A percentile compares a stretch with the other conserved stretches of the same genome.
These are phyloP conservation scores for Dianthus caryophyllus DNA, from an alignment of 148 eudicot genomes.

Conservation along the genomic window DNA sequence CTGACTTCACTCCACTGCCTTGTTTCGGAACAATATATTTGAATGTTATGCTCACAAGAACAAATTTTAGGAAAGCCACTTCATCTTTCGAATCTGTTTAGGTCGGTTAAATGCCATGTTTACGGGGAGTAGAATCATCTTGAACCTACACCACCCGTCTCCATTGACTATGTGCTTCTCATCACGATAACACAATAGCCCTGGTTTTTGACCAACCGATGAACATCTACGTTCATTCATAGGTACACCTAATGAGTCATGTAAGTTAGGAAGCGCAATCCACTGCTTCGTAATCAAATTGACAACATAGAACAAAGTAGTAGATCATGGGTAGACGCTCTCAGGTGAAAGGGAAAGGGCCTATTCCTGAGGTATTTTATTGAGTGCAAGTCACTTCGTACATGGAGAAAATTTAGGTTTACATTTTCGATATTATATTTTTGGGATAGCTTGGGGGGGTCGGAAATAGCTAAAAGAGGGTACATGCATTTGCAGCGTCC, in stretches of 20 bases:
- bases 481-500: neutral
- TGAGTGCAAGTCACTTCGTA: neutral
- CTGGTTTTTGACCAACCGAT: neutral
- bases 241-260: neutral
- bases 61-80: neutral
- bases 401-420: slow-evolving; percentile 1
- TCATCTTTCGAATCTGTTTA: neutral
- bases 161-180: neutral
- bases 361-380: neutral
- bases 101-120: neutral
- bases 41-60: neutral
- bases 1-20: slow-evolving; percentile 6
- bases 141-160: slow-evolving; percentile 13
- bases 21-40: slow-evolving; percentile 7
- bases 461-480: neutral
- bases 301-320: slow-evolving; percentile 14
- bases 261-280: neutral
- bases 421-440: neutral
- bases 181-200: slow-evolving; percentile 11
- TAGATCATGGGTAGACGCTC: slow-evolving; percentile 7
- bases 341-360: neutral
- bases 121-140: neutral
- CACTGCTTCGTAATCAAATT: slow-evolving; percentile 14
- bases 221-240: neutral
- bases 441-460: neutral